These are phyloP conservation scores for Alnus rubra DNA, from an alignment of 306 rosid species.

Conservation along the genomic window DNA sequence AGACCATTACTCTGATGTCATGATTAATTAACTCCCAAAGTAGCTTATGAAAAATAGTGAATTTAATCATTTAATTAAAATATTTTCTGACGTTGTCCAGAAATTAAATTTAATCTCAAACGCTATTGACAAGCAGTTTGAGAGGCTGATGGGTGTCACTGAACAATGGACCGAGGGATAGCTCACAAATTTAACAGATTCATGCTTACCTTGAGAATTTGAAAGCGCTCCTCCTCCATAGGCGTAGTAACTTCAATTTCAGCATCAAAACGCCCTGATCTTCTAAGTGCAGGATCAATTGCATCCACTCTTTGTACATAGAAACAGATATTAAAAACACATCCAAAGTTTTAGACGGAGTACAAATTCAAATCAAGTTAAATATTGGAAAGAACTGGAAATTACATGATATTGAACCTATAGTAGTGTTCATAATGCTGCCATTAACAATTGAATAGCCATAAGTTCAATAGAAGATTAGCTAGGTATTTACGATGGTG, in stretches of 20 bases:
- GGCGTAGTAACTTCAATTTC: constrained; percentile 89
- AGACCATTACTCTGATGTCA: too few relatives aligned
- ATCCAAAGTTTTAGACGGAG: neutral
- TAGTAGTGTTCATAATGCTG: neutral
- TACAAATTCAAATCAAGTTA: constrained; percentile 12
- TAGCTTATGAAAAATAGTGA: too few relatives aligned
- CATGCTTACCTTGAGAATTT: constrained; percentile 76
- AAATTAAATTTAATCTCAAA: neutral
- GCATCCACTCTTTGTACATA: constrained; percentile 62
- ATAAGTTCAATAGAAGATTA: constrained; percentile 10
- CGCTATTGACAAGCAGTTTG: neutral
- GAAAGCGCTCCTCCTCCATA: constrained; percentile 70
- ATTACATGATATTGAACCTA: constrained; percentile 10
- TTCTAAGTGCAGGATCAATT: constrained; percentile 85
- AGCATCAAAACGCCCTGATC: constrained; percentile 86
- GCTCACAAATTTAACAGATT: neutral
- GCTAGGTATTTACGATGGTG: constrained; percentile 13
- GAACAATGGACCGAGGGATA: neutral
- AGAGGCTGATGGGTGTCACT: neutral
- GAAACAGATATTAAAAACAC: constrained; percentile 16
- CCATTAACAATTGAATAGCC: constrained; percentile 10
- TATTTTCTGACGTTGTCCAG: too few relatives aligned
- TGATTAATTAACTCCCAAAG: too few relatives aligned
- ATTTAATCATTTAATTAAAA: too few relatives aligned
- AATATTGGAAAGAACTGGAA: constrained; percentile 12